Base-by-base conservation (phyloP, 148 eudicot genomes). In the Chenopodium suecicum region DNA sequence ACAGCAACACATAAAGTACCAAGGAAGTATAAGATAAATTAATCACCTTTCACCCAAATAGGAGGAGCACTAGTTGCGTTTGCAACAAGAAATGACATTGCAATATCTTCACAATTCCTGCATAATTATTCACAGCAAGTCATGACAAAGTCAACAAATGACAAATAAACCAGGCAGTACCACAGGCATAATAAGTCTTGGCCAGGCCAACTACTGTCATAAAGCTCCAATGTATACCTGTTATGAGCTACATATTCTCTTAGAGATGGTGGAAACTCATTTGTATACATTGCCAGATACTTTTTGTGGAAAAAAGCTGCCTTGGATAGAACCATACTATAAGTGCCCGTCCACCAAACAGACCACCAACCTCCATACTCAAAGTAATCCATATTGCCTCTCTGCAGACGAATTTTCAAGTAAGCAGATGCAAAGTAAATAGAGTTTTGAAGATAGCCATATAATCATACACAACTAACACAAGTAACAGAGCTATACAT, bases 61-160 rank as follows among this genome's bases (percentile, higher is more conserved):
- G 97, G 97, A 82, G 98, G 97, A 87, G 95, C 87, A 75, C 87
- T 88, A 79, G 97, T 92, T 52, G 92, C 94, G 87, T 94, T 94
- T 77, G 98, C 98, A 70, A 94, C 91, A 76, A 94, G 93, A 86
- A 94, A 91, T 58, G 98, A 94, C 96, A 94, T 94, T 22, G 98
- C 98, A 83, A 94, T 94, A 90, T 94, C 98, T 87, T 94, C 98
- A 86, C 98, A 95, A 73, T 95, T 95, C 89, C 98, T 95, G 89
- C 74, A 78, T 60, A 80, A 82, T n/a, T 70, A 84, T 50, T 58
- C 46, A 65, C 25, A 77, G 62, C 31, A 77, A 76, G 70, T 73
- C 81, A 70, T 44, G 67, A 65, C 23, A 78, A 47, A 68, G 64
- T 27, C 74, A 74, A 54, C 14, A 70, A 65, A 60, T 41, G 25